Evolutionary conservation across 352 stramenopile species (phyloP).

Genomic region (Halophytophthora polymorphica): DNA sequence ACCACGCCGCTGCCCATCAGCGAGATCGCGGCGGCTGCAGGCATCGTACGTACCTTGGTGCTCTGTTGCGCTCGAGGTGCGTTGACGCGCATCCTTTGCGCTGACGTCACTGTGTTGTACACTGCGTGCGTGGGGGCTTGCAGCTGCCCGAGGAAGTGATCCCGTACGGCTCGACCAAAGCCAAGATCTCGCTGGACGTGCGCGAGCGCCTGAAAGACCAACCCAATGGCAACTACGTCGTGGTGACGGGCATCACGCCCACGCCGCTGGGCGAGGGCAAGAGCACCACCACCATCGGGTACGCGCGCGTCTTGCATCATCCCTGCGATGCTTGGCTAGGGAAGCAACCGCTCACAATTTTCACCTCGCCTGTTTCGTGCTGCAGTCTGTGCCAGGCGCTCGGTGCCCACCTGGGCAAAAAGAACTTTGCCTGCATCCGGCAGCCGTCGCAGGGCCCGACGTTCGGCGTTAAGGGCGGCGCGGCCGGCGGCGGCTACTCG

Average conservation of each 20-base stretch:
- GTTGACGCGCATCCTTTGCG: background rate
- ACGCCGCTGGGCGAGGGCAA: slow-evolving; percentile 98
- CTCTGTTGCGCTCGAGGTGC: background rate
- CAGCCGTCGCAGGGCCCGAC: slow-evolving; percentile 97
- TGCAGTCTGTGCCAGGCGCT: slow-evolving; percentile 93
- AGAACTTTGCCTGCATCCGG: slow-evolving; percentile 96
- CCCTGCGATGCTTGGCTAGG: background rate
- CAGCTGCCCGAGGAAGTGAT: slow-evolving; percentile 81
- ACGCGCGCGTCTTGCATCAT: slow-evolving; percentile 8
- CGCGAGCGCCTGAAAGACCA: slow-evolving; percentile 85
- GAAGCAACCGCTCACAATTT: slow-evolving; percentile 1
- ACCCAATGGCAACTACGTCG: slow-evolving; percentile 96
- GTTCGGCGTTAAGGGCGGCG: slow-evolving; percentile 97
- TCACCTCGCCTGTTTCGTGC: slow-evolving; percentile 66
- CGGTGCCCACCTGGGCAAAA: slow-evolving; percentile 90
- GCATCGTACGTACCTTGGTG: slow-evolving; percentile 49
- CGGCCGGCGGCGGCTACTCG: slow-evolving; percentile 87
- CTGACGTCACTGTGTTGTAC: slow-evolving; percentile 11
- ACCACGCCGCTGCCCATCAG: slow-evolving; percentile 65
- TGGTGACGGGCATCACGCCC: slow-evolving; percentile 97
- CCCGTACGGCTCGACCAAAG: slow-evolving; percentile 88
- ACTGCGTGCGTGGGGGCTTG: slow-evolving; percentile 12
- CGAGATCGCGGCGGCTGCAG: slow-evolving; percentile 53
- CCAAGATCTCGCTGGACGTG: slow-evolving; percentile 91
- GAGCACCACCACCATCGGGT: slow-evolving; percentile 98